Percentiles rank a stretch among this genome's conserved stretches.
These are phyloP conservation scores for Metrosideros polymorpha DNA, from an alignment of 441 rosid genomes.

Conservation along the genomic window DNA sequence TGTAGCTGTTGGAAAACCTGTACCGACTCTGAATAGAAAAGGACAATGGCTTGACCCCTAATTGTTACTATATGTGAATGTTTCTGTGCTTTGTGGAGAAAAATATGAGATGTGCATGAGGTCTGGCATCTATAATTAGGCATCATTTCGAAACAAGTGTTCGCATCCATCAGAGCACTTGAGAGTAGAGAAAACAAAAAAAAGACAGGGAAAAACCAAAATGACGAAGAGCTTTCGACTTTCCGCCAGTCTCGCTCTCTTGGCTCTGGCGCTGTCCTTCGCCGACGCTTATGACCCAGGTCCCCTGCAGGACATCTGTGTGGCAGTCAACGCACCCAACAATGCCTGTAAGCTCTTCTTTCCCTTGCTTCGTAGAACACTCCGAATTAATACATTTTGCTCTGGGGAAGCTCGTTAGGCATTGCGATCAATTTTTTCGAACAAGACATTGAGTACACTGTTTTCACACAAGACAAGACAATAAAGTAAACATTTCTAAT, in stretches of 20 bases:
- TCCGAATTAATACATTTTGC: neutral
- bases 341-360: conserved; percentile 2
- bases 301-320: conserved; percentile 37
- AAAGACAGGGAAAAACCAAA: neutral
- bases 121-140: neutral
- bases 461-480: neutral
- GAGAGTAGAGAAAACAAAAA: neutral
- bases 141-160: neutral
- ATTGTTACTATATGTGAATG: neutral
- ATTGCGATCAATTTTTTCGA: neutral
- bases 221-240: neutral
- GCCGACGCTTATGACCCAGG: conserved; percentile 24
- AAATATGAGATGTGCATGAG: neutral
- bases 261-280: conserved; percentile 8
- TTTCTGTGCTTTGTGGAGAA: neutral
- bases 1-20: neutral
- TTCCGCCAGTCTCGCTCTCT: conserved; percentile 5
- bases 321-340: conserved; percentile 12
- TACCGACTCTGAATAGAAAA: neutral
- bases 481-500: neutral
- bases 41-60: neutral
- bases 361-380: neutral
- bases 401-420: neutral
- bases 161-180: neutral
- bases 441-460: neutral